Conservation (phyloP, 176 grass and related monocot genomes). For the Aegilops speltoides region DNA sequence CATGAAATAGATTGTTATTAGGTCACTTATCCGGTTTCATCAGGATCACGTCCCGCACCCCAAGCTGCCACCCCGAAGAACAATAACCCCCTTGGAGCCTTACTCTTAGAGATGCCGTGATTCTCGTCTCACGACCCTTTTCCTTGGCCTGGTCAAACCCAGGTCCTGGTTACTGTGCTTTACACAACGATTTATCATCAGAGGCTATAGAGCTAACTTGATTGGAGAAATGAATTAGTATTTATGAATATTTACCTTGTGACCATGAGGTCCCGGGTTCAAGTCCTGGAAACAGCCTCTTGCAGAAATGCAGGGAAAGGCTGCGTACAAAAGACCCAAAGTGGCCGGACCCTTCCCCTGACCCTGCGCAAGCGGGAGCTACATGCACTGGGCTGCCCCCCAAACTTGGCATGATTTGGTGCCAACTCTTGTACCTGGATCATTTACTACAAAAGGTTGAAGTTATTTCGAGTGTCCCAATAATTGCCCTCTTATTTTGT, state of each 20-base stretch:
- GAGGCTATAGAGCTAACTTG: conserved; percentile 3
- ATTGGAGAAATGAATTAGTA: conserved; percentile 10
- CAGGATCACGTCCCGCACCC: not conserved
- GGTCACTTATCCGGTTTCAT: not conserved
- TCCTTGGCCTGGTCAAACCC: not conserved
- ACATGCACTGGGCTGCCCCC: no score
- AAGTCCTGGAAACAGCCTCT: no score
- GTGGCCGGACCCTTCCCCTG: no score
- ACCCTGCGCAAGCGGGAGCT: no score
- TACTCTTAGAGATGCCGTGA: not conserved
- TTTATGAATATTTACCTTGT: not conserved
- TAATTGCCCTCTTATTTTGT: not conserved
- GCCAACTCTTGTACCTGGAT: not conserved
- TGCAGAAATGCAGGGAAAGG: no score
- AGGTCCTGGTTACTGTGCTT: not conserved
- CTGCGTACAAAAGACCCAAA: no score
- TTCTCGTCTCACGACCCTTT: not conserved
- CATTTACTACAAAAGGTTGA: not conserved
- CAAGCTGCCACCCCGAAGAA: not conserved
- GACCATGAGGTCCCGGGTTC: no score
- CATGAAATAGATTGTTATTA: not conserved
- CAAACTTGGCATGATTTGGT: not conserved
- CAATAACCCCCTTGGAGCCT: not conserved
- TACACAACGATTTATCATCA: not conserved
- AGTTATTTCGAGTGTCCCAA: not conserved